These are phyloP conservation scores for Tylopilus sp. DNA, from an alignment of 768 basidiomycete genomes.

Conservation along the genomic window DNA sequence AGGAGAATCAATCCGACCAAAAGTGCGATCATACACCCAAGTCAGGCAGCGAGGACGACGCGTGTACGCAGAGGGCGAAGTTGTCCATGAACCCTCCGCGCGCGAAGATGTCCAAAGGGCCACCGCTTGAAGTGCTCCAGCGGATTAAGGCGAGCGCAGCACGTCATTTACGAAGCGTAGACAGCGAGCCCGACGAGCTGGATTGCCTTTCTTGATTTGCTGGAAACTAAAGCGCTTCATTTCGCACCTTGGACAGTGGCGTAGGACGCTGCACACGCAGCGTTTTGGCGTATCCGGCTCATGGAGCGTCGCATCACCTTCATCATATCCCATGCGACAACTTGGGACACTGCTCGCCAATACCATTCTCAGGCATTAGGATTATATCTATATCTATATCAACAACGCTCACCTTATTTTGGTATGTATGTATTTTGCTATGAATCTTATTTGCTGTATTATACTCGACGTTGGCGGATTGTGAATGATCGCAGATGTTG, in stretches of 20 bases:
- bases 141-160: conserved; percentile 34
- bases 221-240: background rate
- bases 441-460: background rate
- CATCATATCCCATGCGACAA: background rate
- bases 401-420: background rate
- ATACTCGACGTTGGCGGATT: background rate
- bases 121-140: conserved; percentile 38
- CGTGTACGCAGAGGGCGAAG: background rate
- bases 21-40: background rate
- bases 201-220: conserved; percentile 41
- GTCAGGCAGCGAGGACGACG: background rate
- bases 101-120: conserved; percentile 30
- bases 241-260: background rate
- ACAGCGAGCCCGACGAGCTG: conserved; percentile 43
- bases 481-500: background rate
- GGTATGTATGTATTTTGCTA: conserved; percentile 5
- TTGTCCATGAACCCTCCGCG: conserved; percentile 1
- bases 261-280: background rate
- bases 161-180: conserved; percentile 13
- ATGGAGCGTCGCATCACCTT: background rate
- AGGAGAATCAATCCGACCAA: conserved; percentile 29
- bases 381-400: background rate
- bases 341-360: background rate
- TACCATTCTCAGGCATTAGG: background rate
- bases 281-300: background rate